phyloP scores from a whole-genome alignment of 164 flowering plant species.

The Kingdonia uniflora region DNA sequence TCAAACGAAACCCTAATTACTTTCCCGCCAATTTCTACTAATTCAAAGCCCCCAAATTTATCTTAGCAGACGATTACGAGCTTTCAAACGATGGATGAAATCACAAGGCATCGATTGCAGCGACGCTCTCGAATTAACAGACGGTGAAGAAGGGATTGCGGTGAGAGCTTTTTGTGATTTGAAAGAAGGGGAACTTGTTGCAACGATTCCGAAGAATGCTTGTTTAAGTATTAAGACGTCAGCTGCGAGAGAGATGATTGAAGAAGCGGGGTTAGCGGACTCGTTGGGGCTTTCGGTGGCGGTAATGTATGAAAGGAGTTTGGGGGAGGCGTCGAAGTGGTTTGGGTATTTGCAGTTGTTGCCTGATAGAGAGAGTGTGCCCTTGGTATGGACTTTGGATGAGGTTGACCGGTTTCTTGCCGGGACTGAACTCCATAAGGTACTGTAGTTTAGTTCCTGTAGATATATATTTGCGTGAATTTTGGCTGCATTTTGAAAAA shows the following conservation, averaged over 20 bases:
- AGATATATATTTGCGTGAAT: no score
- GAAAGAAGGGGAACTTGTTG: slow-evolving; percentile 63
- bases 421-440: slow-evolving; percentile 94
- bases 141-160: slow-evolving; percentile 32
- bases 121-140: slow-evolving; percentile 40
- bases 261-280: slow-evolving; percentile 52
- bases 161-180: slow-evolving; percentile 47
- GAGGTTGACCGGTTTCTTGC: slow-evolving; percentile 51
- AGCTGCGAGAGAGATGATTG: slow-evolving; percentile 44
- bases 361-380: slow-evolving; percentile 56
- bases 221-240: slow-evolving; percentile 68
- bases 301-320: slow-evolving; percentile 75
- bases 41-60: no score
- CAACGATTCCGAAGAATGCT: slow-evolving; percentile 63
- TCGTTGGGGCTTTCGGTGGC: slow-evolving; percentile 60
- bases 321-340: slow-evolving; percentile 67
- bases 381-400: slow-evolving; percentile 58
- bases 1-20: no score
- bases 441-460: no score
- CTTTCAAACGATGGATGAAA: slow-evolving; percentile 85
- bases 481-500: no score
- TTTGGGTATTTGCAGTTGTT: slow-evolving; percentile 62
- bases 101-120: slow-evolving; percentile 49
- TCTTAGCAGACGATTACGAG: slow-evolving; percentile 49
- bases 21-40: no score